Conservation (phyloP, 179 eudicot genomes). For the Beta corolliflora region DNA sequence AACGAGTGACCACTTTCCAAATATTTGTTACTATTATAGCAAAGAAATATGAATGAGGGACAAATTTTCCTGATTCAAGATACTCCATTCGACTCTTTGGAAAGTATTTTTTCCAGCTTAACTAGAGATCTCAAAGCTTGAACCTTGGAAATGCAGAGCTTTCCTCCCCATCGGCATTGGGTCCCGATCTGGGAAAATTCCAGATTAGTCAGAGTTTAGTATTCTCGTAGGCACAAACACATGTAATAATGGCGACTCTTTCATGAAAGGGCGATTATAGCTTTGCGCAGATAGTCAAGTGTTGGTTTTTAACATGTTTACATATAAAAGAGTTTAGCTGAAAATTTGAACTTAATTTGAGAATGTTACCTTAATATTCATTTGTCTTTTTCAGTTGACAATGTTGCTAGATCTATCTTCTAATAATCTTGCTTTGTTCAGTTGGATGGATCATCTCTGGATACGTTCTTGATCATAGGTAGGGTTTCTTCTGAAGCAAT, state of each 20-base stretch:
- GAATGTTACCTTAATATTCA: background rate
- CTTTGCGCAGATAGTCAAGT: too few species aligned
- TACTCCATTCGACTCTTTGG: background rate
- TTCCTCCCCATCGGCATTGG: too few species aligned
- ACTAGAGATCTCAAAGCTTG: too few species aligned
- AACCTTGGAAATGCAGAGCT: too few species aligned
- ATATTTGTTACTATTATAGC: background rate
- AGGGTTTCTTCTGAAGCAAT: conserved; percentile 91
- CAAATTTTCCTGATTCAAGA: background rate
- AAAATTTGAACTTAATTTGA: background rate
- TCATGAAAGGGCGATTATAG: too few species aligned
- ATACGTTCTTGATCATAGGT: conserved; percentile 84
- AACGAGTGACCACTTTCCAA: background rate
- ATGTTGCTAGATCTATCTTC: background rate
- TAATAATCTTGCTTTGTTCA: conserved; percentile 27
- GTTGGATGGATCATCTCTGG: conserved; percentile 81
- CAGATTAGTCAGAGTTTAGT: too few species aligned
- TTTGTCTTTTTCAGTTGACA: background rate
- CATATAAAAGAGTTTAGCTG: too few species aligned
- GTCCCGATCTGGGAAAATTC: too few species aligned
- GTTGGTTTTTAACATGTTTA: too few species aligned
- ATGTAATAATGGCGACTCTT: too few species aligned
- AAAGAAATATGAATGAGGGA: background rate
- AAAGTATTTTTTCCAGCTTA: too few species aligned
- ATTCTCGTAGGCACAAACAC: too few species aligned